Conservation (phyloP, 441 rosid genomes). For the Rhodomyrtus psidioides region DNA sequence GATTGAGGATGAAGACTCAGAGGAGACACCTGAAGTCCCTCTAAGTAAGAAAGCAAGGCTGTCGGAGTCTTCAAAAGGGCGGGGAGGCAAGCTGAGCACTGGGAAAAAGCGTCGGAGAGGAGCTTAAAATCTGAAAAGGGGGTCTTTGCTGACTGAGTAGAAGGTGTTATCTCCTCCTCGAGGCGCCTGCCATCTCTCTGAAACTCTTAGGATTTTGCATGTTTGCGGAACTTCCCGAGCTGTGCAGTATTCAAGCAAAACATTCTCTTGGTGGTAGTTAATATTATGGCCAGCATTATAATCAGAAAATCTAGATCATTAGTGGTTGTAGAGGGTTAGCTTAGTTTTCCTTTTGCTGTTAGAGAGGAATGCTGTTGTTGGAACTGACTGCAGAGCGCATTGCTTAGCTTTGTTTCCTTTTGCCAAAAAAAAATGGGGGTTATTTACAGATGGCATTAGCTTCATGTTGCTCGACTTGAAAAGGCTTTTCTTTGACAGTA, state of each 20-base stretch:
- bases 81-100: constrained; percentile 41
- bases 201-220: neutral
- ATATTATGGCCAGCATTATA: neutral
- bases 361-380: neutral
- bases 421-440: neutral
- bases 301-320: neutral
- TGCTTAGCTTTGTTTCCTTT: neutral
- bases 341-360: neutral
- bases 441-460: neutral
- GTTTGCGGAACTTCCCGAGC: neutral
- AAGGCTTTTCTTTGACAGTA: neutral
- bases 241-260: neutral
- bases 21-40: constrained; percentile 18
- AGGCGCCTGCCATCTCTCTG: neutral
- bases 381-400: neutral
- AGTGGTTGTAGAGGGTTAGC: neutral
- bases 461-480: neutral
- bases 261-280: neutral
- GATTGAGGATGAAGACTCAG: constrained; percentile 30
- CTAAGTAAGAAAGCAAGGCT: constrained; percentile 29
- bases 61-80: constrained; percentile 35
- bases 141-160: neutral
- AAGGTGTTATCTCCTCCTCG: neutral
- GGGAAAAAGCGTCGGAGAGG: constrained; percentile 61
- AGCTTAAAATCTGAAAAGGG: constrained; percentile 1